Evolutionary conservation across 192 early-diverging fungal species (phyloP).

Genomic region (Podila epigama): DNA sequence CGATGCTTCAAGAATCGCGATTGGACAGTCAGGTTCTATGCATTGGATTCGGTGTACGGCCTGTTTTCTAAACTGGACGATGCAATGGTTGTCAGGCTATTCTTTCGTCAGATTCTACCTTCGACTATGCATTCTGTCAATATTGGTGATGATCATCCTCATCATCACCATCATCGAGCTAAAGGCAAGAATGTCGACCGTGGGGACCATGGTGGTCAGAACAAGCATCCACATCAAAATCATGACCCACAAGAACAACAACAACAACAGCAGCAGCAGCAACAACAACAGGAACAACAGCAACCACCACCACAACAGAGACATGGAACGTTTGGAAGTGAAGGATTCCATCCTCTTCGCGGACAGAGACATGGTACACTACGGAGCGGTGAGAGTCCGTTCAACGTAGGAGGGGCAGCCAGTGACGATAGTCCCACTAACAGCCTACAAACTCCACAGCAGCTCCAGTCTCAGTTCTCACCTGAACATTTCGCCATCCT

Average conservation of each 20-base stretch:
- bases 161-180: neutral
- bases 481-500: slow-evolving; percentile 46
- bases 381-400: slow-evolving; percentile 6
- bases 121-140: too few species aligned
- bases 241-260: neutral
- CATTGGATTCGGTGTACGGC: slow-evolving; percentile 61
- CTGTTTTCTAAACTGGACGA: slow-evolving; percentile 66
- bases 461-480: slow-evolving; percentile 10
- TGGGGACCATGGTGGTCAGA: slow-evolving; percentile 2
- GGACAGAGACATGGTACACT: neutral
- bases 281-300: too few species aligned
- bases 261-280: neutral
- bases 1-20: slow-evolving; percentile 52
- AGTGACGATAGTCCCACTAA: neutral
- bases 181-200: slow-evolving; percentile 26
- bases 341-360: neutral
- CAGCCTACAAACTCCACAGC: neutral
- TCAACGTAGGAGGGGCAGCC: neutral
- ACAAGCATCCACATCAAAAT: too few species aligned
- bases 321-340: neutral
- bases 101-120: slow-evolving; percentile 12
- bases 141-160: slow-evolving; percentile 9
- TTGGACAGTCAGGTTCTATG: slow-evolving; percentile 62
- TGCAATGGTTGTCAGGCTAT: slow-evolving; percentile 40
- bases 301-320: neutral